Evolutionary conservation across 73 alveolate species (phyloP), one percentile per base, ranked within the genome.

Genomic region (Stentor roeselii): DNA sequence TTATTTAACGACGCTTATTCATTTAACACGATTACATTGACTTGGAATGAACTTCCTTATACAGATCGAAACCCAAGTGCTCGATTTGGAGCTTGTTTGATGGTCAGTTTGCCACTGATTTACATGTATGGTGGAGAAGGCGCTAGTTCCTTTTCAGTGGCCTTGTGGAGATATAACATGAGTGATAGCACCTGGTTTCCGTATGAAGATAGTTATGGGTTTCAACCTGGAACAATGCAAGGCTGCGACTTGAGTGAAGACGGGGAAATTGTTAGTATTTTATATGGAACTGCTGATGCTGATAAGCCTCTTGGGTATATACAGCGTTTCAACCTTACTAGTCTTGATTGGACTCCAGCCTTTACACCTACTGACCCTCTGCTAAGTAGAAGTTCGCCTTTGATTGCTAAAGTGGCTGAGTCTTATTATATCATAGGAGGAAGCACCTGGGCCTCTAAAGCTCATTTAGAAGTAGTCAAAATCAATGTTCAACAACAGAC

Each of bases 61-160:
- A 11, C 50, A 67, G 37, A 2, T 32, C 34, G 21, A 32, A 67
- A 34, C 80, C 80, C 80, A 67, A 21, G 41, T 21, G 80, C 80
- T 67, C 0, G 80, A 67, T 30, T 14, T 67, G 21, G 42, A 21
- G 14, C 50, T 67, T 67, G 80, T 67, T 15, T 32, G 14, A 32
- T 34, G 11, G 11, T 21, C 21, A 21, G 27, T 30, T 21, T 0
- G n/a, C 80, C 80, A 67, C 11, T 67, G 34, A 21, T 67, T 1
- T 67, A 67, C 34, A 67, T 67, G 11, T 67, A 21, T 2, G 80
- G 80, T 32, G 80, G 80, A 67, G 37, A 27, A 32, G 21, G 41
- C 27, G 0, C 37, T 27, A 2, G 41, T 0, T 36, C 41, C 11
- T 21, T 30, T 67, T 30, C 80, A 30, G 34, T 27, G n/a, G 41